Evolutionary conservation across 257 asterid genomes (phyloP).

Genomic region (Petunia secreta): DNA sequence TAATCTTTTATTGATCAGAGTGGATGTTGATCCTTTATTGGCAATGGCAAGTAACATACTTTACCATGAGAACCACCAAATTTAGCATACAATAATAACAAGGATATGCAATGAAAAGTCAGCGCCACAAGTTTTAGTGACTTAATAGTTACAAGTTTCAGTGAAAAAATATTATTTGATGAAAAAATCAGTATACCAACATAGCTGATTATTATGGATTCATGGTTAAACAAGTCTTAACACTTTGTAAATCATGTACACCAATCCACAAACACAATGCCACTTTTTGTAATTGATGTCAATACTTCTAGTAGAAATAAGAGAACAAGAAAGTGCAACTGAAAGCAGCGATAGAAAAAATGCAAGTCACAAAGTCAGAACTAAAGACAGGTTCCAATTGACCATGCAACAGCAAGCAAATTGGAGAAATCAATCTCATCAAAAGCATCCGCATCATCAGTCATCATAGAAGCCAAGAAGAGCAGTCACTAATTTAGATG

Average conservation of each 20-base stretch:
- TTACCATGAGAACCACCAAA: not conserved
- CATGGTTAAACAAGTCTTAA: constrained; percentile 16
- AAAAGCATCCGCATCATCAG: not conserved
- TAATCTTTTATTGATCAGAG: not conserved
- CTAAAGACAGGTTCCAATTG: not conserved
- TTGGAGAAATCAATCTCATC: constrained; percentile 17
- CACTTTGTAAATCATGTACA: not conserved
- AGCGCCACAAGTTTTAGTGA: not conserved
- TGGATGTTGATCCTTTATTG: constrained; percentile 5
- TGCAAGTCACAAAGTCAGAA: not conserved
- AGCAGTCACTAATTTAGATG: not conserved
- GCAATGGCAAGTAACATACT: constrained; percentile 4
- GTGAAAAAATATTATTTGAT: not conserved
- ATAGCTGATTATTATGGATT: not conserved
- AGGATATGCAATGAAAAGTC: not conserved
- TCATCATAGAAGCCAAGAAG: not conserved
- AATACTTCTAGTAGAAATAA: not conserved
- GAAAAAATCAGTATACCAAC: not conserved
- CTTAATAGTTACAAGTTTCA: not conserved
- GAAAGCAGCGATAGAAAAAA: not conserved
- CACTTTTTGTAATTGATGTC: not conserved
- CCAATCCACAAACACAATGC: not conserved
- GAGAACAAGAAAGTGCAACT: constrained; percentile 1
- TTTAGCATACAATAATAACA: not conserved
- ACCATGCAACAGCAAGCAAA: not conserved